Evolutionary conservation across 345 rosid species (phyloP), one percentile per base, ranked within the genome.

Genomic region (Arabidopsis suecica): DNA sequence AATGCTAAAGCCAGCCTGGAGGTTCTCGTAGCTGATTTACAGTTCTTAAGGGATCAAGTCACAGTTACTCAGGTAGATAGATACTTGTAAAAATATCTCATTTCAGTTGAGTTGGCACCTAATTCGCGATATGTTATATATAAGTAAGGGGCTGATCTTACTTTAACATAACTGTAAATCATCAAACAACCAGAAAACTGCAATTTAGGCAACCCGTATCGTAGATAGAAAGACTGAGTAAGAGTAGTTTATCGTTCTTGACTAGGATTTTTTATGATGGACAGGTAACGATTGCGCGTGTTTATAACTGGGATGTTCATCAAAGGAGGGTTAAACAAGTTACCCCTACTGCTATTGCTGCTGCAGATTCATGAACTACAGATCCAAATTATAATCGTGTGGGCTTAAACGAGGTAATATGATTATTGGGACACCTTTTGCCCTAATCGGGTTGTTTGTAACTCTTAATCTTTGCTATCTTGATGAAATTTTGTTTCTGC

Each of bases 1-100:
- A 95, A 92, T 78, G 97, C 99, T 67, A 95, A 86, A 87, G 97
- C 97, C 56, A 95, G 99, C 79, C 79, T 93, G 74, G 94, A 88
- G 84, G 98, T 88, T 71, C 97, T 96, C 58, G 68, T 93, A 60
- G 87, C 86, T 8, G 98, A 96, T 87, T 83, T 91, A 45, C 98
- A 88, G 56, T 93, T 96, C 80, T 83, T 89, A 82, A 86, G 96
- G 87, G 98, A 96, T 79, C 98, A 96, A 78, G 96, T 90, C 79
- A 93, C 97, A 58, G 87, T 90, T 81, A 93, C 98, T 50, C 97
- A 90, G 98, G 97, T 95, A 84, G 20, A 48, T 2, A 56, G 41
- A 56, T 25, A 22, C 56, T 37, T 66, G 7, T 62, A 32, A 53
- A 7, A n/a, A 9, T 12, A 42, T 41, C 32, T 65, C 47, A 45